phyloP scores from a whole-genome alignment of 2,329 filamentous ascomycete genomes.

The Colletotrichum nymphaeae region DNA sequence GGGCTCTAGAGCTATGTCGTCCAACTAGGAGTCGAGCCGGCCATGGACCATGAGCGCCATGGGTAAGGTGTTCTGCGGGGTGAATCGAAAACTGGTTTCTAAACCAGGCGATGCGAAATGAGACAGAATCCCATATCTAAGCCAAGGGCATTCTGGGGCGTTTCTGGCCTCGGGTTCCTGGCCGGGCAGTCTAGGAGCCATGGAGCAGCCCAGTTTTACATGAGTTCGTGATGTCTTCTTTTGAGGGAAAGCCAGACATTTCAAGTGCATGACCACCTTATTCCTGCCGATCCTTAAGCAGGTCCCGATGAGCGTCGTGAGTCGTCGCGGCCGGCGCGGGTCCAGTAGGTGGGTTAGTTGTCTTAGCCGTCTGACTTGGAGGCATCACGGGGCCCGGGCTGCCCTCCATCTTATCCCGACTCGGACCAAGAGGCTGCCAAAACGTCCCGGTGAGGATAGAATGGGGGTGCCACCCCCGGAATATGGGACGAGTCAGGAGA shows the following conservation, averaged over 20 bases:
- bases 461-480: conserved; percentile 18
- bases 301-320: conserved; percentile 33
- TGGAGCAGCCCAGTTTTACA: conserved; percentile 11
- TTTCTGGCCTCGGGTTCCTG: conserved; percentile 28
- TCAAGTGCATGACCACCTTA: conserved; percentile 29
- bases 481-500: conserved; percentile 36
- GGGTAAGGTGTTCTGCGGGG: conserved; percentile 31
- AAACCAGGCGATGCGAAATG: conserved; percentile 10
- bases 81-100: conserved; percentile 11
- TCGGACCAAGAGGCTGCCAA: conserved; percentile 13
- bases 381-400: conserved; percentile 32
- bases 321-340: conserved; percentile 30
- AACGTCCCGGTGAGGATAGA: conserved; percentile 7
- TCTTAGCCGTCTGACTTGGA: conserved; percentile 30
- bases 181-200: background rate
- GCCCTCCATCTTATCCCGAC: conserved; percentile 27
- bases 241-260: conserved; percentile 18
- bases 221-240: conserved; percentile 26
- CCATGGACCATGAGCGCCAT: conserved; percentile 10
- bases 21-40: conserved; percentile 7
- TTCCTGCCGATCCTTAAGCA: conserved; percentile 33
- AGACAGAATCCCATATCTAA: conserved; percentile 36
- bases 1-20: conserved; percentile 11
- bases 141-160: conserved; percentile 24
- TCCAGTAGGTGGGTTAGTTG: conserved; percentile 22